phyloP scores from a whole-genome alignment of 2,329 filamentous ascomycete genomes.

The Tolypocladium endophyticum region DNA sequence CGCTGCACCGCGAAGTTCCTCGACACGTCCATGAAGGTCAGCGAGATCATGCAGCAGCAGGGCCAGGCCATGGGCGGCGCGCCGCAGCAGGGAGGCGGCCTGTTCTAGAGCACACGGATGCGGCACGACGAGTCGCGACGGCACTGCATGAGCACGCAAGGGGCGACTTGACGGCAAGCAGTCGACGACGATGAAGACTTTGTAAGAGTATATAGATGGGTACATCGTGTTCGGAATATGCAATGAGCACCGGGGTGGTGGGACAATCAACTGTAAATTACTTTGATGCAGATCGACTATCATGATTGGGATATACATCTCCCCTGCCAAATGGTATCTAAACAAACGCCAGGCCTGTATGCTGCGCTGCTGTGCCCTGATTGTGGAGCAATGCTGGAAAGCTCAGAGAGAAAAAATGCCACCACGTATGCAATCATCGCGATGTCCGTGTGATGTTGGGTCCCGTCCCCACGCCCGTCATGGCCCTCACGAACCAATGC shows the following conservation, averaged over 20 bases:
- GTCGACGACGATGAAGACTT: neutral
- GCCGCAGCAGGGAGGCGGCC: constrained; percentile 19
- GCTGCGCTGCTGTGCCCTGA: neutral
- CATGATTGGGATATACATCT: neutral
- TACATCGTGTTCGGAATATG: neutral
- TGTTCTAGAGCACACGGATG: constrained; percentile 14
- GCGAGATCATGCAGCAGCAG: constrained; percentile 90
- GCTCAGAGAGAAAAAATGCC: neutral
- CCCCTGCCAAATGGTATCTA: neutral
- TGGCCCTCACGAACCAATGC: constrained; percentile 51
- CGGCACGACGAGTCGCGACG: neutral
- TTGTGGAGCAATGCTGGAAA: neutral
- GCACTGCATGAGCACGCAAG: neutral
- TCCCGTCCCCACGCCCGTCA: constrained; percentile 50
- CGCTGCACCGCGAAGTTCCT: constrained; percentile 98
- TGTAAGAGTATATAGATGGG: constrained; percentile 12
- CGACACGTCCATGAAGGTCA: constrained; percentile 95
- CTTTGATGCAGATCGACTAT: neutral
- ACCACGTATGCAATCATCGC: constrained; percentile 7
- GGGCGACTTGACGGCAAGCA: neutral
- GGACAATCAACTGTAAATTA: neutral
- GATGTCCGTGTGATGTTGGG: constrained; percentile 37
- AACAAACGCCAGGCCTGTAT: neutral
- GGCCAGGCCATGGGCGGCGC: constrained; percentile 53
- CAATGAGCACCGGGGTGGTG: neutral